These are phyloP conservation scores for Rhizopus arrhizus DNA, from an alignment of 371 early-diverging fungal species.

Conservation along the genomic window DNA sequence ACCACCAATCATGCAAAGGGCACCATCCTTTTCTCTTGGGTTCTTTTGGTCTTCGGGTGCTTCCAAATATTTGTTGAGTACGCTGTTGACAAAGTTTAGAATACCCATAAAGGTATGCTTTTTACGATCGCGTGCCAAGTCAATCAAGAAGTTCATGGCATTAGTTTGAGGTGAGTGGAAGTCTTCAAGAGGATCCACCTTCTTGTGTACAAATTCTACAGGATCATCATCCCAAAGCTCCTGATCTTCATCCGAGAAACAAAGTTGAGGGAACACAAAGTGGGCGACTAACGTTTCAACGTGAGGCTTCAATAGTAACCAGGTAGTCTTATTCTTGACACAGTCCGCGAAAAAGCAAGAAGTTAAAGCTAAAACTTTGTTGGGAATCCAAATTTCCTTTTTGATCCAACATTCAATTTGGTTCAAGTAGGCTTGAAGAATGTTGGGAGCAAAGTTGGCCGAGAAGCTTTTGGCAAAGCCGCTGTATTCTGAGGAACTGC, in stretches of 20 bases:
- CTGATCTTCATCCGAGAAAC: conserved; percentile 80
- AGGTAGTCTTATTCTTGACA: conserved; percentile 82
- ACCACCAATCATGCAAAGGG: conserved; percentile 79
- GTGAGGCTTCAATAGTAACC: conserved; percentile 85
- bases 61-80: conserved; percentile 60
- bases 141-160: conserved; percentile 70
- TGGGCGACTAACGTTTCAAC: conserved; percentile 74
- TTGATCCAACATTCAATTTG: conserved; percentile 76
- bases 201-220: conserved; percentile 88
- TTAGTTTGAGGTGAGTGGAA: conserved; percentile 70
- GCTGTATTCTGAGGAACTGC: conserved; percentile 51
- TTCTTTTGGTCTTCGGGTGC: conserved; percentile 67
- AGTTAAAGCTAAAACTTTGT: conserved; percentile 51
- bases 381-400: conserved; percentile 66
- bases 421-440: conserved; percentile 75
- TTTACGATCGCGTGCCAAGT: conserved; percentile 74
- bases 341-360: conserved; percentile 66
- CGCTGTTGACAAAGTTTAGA: conserved; percentile 70
- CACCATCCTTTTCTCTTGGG: conserved; percentile 86
- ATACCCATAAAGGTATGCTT: conserved; percentile 78
- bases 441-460: conserved; percentile 82
- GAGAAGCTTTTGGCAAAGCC: conserved; percentile 80
- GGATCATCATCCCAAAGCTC: conserved; percentile 91
- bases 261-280: conserved; percentile 87
- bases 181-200: conserved; percentile 77